Base-by-base conservation (phyloP, 2,329 filamentous ascomycete genomes). In the Aspergillus hortae region DNA sequence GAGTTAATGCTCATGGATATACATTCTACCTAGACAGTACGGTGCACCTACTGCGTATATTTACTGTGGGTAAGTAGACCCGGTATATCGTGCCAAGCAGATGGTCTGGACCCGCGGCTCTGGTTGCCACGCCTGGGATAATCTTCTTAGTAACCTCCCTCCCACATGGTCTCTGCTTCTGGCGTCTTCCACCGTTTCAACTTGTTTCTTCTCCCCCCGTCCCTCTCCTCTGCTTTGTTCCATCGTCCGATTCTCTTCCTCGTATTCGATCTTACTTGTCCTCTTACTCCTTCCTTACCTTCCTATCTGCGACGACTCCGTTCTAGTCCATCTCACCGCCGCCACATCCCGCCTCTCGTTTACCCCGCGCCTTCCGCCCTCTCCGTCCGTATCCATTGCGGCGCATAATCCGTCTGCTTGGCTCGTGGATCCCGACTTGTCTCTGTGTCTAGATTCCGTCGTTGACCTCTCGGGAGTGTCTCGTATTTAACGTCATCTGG, bases 51-150 rank as follows among this genome's bases (percentile, higher is more conserved):
- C 17, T 19, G 3, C 19, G 2, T 19, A 19, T 19, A 6, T 23
- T 23, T 6, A 23, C 23, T 6, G 23, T 19, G 19, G 19, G 19
- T 23, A 23, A 6, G 23, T 23, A 23, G 23, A 6, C 6, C 23
- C 4, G 6, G 23, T 23, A 23, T 23, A 6, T 23, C 23, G 23
- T 36, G 44, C 27, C 44, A 30, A 46, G 35, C 19, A 44, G 44
- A 32, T 25, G 36, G 21, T 60, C 58, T 57, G 56, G 58, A 50
- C 53, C 52, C 40, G 53, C 58, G 47, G 56, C 56, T 49, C 56
- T 54, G 56, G 55, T 60, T 47, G 57, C 44, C 44, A 45, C 43
- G 43, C 23, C 9, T 7, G 21, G 4, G 40, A 43, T 43, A 23
- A 17, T 43, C 12, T 19, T 25, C 12, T 14, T 43, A 43, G 40